Conservation (phyloP, 352 stramenopile species). For the Aphanomyces cochlioides region DNA sequence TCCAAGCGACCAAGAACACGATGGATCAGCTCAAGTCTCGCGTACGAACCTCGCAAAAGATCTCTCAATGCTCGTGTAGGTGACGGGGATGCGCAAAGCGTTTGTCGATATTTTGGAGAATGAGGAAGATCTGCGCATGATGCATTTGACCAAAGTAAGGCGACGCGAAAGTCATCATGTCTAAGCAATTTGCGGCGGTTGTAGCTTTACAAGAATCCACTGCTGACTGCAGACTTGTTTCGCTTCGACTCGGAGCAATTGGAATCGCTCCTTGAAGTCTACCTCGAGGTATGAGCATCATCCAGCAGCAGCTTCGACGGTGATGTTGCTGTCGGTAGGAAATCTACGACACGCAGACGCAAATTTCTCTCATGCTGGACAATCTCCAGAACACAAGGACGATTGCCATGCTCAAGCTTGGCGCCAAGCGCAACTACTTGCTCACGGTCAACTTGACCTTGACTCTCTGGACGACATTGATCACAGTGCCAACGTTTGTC, state of each 20-base stretch:
- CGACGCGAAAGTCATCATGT: not conserved
- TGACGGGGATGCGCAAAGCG: conserved; percentile 58
- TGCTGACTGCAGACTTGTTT: conserved; percentile 49
- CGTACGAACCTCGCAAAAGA: not conserved
- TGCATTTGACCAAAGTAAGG: conserved; percentile 59
- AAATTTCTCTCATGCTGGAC: conserved; percentile 64
- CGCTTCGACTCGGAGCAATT: conserved; percentile 73
- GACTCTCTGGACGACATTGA: conserved; percentile 56
- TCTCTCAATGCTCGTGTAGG: conserved; percentile 30
- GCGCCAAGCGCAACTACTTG: conserved; percentile 78
- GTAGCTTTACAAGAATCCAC: conserved; percentile 50
- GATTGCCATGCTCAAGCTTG: conserved; percentile 70
- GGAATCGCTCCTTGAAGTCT: conserved; percentile 71
- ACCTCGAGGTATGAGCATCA: conserved; percentile 43
- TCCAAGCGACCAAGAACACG: conserved; percentile 60
- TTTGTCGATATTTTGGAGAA: conserved; percentile 66
- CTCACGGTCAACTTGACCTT: conserved; percentile 66
- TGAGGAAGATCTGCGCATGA: conserved; percentile 57
- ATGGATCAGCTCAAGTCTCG: conserved; percentile 65
- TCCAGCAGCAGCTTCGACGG: too few species aligned
- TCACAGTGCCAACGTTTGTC: conserved; percentile 62
- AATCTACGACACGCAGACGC: conserved; percentile 75
- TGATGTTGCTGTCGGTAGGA: conserved; percentile 35
- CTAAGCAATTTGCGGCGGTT: not conserved
- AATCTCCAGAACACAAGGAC: conserved; percentile 72